phyloP scores from a whole-genome alignment of 164 flowering plant species.

The Vitis amurensis region DNA sequence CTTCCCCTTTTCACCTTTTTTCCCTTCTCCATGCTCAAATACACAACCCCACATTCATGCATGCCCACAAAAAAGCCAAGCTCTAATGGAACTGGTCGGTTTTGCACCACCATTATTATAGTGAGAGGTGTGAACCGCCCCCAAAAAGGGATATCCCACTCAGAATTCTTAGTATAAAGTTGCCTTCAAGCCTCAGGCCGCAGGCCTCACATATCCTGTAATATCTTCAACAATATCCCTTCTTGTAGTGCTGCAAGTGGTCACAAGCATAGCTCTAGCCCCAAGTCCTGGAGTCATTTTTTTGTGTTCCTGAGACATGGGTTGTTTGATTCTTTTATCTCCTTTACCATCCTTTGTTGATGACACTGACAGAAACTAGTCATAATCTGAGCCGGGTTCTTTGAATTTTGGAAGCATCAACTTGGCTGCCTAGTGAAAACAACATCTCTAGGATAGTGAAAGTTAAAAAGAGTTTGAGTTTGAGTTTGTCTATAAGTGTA shows the following conservation, averaged over 20 bases:
- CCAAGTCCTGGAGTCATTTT: neutral
- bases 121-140: neutral
- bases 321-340: neutral
- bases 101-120: neutral
- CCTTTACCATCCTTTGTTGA: neutral
- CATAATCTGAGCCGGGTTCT: neutral
- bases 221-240: too few relatives aligned
- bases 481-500: conserved; percentile 6
- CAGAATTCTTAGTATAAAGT: conserved; percentile 5
- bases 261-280: neutral
- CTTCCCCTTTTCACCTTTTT: neutral
- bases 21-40: neutral
- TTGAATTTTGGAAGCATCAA: neutral
- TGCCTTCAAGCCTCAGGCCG: too few relatives aligned
- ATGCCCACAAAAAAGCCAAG: neutral
- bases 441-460: conserved; percentile 5
- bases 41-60: too few relatives aligned
- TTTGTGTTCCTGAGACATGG: neutral
- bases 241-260: neutral
- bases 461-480: neutral
- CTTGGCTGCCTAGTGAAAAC: neutral
- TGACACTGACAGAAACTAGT: neutral
- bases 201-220: too few relatives aligned
- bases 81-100: conserved; percentile 14
- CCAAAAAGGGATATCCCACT: neutral